Conservation (phyloP, 2,329 filamentous ascomycete species). For the Epichloe sp. region DNA sequence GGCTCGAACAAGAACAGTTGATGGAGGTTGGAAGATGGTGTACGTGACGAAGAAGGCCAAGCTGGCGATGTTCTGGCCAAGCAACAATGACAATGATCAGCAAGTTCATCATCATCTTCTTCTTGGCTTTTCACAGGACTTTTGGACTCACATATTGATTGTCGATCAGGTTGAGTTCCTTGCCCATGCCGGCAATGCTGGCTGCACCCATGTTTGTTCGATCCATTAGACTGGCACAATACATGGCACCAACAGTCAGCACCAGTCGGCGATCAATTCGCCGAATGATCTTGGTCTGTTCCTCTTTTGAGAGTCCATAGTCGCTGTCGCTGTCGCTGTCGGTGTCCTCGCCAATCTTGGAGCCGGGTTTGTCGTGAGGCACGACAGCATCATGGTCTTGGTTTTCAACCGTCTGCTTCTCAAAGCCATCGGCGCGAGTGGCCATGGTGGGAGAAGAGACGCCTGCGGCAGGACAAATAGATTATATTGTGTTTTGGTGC, state of each 20-base stretch:
- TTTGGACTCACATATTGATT: constrained; percentile 29
- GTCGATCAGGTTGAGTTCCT: constrained; percentile 32
- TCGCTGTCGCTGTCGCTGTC: constrained; percentile 34
- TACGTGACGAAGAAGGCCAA: constrained; percentile 66
- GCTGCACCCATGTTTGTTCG: constrained; percentile 64
- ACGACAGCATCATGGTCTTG: constrained; percentile 12
- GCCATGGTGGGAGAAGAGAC: constrained; percentile 11
- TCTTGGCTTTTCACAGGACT: neutral
- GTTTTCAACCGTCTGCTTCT: constrained; percentile 14
- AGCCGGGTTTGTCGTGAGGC: constrained; percentile 12
- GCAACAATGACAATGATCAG: neutral
- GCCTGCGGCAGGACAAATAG: neutral
- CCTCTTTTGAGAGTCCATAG: constrained; percentile 40
- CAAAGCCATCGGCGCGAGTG: constrained; percentile 8
- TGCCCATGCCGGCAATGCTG: constrained; percentile 52
- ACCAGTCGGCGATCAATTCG: constrained; percentile 56
- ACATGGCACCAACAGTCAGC: constrained; percentile 49
- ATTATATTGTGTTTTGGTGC: too few relatives aligned
- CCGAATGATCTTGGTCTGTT: constrained; percentile 55
- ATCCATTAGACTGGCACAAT: constrained; percentile 68
- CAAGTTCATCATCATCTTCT: neutral
- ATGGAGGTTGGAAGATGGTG: constrained; percentile 57
- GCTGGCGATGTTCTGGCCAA: constrained; percentile 44
- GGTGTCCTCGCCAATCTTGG: constrained; percentile 28
- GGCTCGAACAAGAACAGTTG: constrained; percentile 54